Evolutionary conservation across 2,329 filamentous ascomycete species (phyloP).

Genomic region (Ramularia endophylla): DNA sequence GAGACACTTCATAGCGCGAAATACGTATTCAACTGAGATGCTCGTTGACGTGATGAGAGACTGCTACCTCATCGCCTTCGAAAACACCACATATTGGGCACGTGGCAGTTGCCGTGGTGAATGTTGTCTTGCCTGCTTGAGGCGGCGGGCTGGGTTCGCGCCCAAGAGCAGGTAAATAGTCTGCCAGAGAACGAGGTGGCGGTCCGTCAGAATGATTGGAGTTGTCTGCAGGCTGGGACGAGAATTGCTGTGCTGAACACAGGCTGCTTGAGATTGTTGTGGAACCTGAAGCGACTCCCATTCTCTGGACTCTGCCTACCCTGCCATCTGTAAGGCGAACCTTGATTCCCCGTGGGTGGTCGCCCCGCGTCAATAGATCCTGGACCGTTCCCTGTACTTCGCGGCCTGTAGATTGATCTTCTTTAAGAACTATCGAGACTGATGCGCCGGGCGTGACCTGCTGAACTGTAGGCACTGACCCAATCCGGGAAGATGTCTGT

Average conservation of each 20-base stretch:
- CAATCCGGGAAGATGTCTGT: conserved; percentile 5
- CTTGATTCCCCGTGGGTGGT: conserved; percentile 75
- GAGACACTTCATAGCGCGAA: too few species aligned
- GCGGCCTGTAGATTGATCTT: conserved; percentile 67
- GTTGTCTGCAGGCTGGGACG: conserved; percentile 3
- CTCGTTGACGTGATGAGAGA: conserved; percentile 59
- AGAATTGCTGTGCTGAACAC: conserved; percentile 6
- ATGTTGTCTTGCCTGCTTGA: conserved; percentile 12
- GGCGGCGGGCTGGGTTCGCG: neutral
- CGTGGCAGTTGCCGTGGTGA: conserved; percentile 26
- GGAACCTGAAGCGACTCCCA: conserved; percentile 37
- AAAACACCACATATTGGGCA: conserved; percentile 64
- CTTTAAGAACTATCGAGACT: conserved; percentile 70
- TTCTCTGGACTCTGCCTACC: conserved; percentile 66
- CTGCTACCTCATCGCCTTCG: conserved; percentile 62
- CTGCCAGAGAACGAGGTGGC: conserved; percentile 24
- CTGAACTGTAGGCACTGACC: conserved; percentile 25
- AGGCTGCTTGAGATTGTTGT: too few species aligned
- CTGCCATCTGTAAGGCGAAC: conserved; percentile 63
- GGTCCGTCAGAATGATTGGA: conserved; percentile 15
- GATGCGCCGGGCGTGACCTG: conserved; percentile 55
- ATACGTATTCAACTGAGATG: conserved; percentile 49
- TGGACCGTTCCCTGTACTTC: conserved; percentile 62
- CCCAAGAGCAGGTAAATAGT: conserved; percentile 18
- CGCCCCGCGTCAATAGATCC: conserved; percentile 63